A percentile compares a stretch with the other conserved stretches of the same genome.
Conservation (phyloP, 2,329 filamentous ascomycete species). For the Spiromastix sp. region DNA sequence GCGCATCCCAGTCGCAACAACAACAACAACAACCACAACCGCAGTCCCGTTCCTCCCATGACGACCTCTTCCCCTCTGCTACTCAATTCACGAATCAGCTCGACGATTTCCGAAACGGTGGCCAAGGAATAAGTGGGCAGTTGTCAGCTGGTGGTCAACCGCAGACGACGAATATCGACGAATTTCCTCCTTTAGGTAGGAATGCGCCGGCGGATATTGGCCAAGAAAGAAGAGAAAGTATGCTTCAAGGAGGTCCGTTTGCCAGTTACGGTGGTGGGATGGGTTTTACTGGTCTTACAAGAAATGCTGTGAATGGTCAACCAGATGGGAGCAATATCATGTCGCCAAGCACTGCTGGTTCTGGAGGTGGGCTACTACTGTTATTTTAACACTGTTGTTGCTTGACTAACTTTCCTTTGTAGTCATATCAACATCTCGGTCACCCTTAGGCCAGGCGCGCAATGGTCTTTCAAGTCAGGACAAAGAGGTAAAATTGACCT, state of each 20-base stretch:
- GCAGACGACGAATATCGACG: conserved; percentile 47
- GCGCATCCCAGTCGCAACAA: conserved; percentile 29
- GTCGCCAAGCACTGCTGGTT: conserved; percentile 22
- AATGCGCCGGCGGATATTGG: conserved; percentile 18
- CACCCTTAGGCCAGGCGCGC: conserved; percentile 31
- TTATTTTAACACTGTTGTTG: not conserved
- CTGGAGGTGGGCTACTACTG: conserved; percentile 21
- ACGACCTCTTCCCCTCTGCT: conserved; percentile 36
- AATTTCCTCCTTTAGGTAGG: conserved; percentile 50
- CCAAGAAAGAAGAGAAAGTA: conserved; percentile 9
- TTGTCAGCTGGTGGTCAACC: conserved; percentile 40
- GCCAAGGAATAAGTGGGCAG: conserved; percentile 43
- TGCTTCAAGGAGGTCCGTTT: conserved; percentile 35
- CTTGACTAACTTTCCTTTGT: conserved; percentile 11
- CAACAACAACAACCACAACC: conserved; percentile 33
- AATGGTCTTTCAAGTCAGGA: conserved; percentile 35
- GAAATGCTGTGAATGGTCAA: conserved; percentile 26
- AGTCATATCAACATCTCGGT: conserved; percentile 31
- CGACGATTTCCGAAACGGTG: conserved; percentile 48
- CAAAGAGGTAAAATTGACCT: conserved; percentile 32
- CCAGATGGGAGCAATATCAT: conserved; percentile 25
- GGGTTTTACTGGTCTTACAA: conserved; percentile 31
- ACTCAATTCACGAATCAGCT: conserved; percentile 42
- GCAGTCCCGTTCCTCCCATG: conserved; percentile 37
- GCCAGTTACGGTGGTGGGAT: conserved; percentile 30